Conservation (phyloP, 805 yeast species). For the Starmerella davenportii region DNA sequence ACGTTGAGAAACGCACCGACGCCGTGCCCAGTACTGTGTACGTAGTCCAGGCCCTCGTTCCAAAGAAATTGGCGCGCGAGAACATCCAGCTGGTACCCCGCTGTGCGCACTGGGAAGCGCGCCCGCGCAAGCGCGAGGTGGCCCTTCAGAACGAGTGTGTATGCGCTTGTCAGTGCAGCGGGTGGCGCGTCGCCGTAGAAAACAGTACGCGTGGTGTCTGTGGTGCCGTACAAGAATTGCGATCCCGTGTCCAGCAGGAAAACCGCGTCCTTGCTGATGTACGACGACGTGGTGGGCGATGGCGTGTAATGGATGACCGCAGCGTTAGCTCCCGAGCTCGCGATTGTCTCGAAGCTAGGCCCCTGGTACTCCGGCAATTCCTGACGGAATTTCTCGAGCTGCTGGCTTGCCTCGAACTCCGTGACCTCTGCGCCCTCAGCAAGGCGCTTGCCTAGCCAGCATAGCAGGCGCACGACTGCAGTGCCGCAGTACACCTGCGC, state of each 20-base stretch:
- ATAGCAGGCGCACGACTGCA: conserved; percentile 51
- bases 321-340: conserved; percentile 60
- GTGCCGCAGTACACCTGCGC: conserved; percentile 79
- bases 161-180: conserved; percentile 41
- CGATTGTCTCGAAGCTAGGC: conserved; percentile 53
- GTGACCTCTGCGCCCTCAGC: conserved; percentile 25
- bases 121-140: conserved; percentile 72
- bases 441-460: conserved; percentile 64
- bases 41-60: conserved; percentile 67
- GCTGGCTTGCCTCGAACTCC: conserved; percentile 41
- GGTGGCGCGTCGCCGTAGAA: conserved; percentile 34
- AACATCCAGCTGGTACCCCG: conserved; percentile 61
- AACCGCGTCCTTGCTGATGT: conserved; percentile 47
- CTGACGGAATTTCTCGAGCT: conserved; percentile 30
- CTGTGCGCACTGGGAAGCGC: conserved; percentile 56
- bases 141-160: conserved; percentile 79
- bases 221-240: conserved; percentile 84
- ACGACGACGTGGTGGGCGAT: conserved; percentile 32
- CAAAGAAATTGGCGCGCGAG: conserved; percentile 72
- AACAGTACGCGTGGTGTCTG: conserved; percentile 82
- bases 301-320: conserved; percentile 67
- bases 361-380: conserved; percentile 31
- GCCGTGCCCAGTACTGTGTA: conserved; percentile 96
- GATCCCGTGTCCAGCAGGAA: conserved; percentile 82
- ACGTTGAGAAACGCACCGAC: conserved; percentile 84